Base-by-base conservation (phyloP, 1,284 basidiomycete species). In the Microbotryum saponariae region DNA sequence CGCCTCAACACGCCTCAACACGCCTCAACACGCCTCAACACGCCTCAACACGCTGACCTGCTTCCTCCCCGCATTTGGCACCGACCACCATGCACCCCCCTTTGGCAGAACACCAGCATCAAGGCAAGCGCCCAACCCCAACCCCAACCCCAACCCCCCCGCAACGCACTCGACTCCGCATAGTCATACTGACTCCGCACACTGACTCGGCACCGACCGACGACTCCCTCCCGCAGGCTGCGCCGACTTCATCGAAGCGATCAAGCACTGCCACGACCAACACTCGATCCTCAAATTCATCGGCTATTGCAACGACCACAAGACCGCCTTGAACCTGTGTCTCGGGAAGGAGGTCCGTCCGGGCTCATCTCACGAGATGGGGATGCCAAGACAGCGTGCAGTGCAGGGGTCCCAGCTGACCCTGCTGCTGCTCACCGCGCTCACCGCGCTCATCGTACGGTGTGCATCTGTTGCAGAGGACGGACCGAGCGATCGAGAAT, bases 191-290 rank as follows among this genome's bases (percentile, higher is more conserved):
- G 7, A n/a, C 49, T 23, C 33, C n/a, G 12, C 42, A 16, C 4
- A 25, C 25, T 25, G 25, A 25, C 25, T 16, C 50, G 27, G 27
- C 48, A 42, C 6, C n/a, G n/a, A n/a, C n/a, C n/a, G n/a, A n/a
- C n/a, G n/a, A n/a, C n/a, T n/a, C 27, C 20, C 18, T 23, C 6
- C 3, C 6, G 2, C 57, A 69, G 67, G 51, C 5, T 69, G 67
- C 61, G 37, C 56, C 51, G 59, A 61, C 20, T 60, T 64, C 27
- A 64, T 69, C 33, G 45, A 60, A 31, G 57, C 58, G 6, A 59
- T 69, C 51, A 60, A 69, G 51, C 56, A 52, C 8, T 69, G 67
- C 53, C 67, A 69, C 55, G 49, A 64, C n/a, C 29, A 53, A 25
- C 54, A 69, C 55, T 59, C 64, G 2, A 60, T 53, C 42, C 47